Evolutionary conservation across 176 grass and related monocot species (phyloP), one percentile per base, ranked within the genome.

Genomic region (Eleusine coracana): DNA sequence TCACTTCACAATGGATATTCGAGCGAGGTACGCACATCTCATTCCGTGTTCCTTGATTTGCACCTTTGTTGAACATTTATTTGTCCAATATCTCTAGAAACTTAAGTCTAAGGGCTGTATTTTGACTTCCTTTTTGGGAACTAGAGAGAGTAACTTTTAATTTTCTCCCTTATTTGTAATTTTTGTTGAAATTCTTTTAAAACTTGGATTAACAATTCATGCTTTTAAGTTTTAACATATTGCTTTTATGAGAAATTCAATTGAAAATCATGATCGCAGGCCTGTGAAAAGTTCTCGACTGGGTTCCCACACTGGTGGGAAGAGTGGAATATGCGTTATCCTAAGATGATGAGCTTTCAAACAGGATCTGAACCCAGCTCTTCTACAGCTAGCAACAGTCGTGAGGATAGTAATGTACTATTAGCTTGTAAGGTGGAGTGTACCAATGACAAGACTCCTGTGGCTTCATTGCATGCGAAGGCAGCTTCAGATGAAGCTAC

Each of bases 231-330:
- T 58, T 17, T 59, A 64, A 38, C 50, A 7, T 46, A 17, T 51
- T 51, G 49, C 3, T 51, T 51, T 51, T 51, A 60, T 69, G 28
- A 46, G 18, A 66, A 67, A 73, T 71, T 76, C 42, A 62, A n/a
- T 82, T 82, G 16, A 29, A 79, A 79, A 68, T 1, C n/a, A 17
- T 88, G 75, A 29, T 50, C 74, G 81, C 81, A 88, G 87, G 54
- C 55, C 70, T 84, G 61, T 17, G 29, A 74, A 50, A 5, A n/a
- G 7, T 88, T 88, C 51, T 3, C 40, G 29, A 12, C 31, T 42
- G 87, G 76, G 61, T 88, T 88, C 60, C 87, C 81, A 9, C 20
- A 9, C 40, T 75, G 50, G 21, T 88, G 87, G 87, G 40, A 75
- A 13, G 61, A 13, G 15, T 88, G 81, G 69, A 78, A 85, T 9